These are phyloP conservation scores for Cladosporium sp. DNA, from an alignment of 2,329 filamentous ascomycete species.

Conservation along the genomic window DNA sequence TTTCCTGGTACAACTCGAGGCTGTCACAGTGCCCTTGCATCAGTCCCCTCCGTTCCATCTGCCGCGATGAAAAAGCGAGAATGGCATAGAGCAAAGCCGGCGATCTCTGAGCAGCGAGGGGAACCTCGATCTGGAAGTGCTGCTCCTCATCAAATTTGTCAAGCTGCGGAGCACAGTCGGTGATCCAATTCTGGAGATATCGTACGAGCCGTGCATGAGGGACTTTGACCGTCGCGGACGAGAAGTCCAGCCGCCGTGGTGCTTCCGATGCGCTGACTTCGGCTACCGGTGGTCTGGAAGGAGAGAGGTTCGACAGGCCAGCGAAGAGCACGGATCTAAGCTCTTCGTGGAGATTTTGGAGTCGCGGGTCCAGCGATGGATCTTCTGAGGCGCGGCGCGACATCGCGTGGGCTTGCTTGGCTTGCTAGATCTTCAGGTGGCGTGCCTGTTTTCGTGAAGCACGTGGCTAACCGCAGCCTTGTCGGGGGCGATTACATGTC, in stretches of 20 bases:
- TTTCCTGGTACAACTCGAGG: conserved; percentile 53
- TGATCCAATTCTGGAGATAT: conserved; percentile 15
- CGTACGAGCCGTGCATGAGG: conserved; percentile 9
- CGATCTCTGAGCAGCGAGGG: conserved; percentile 48
- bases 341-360: conserved; percentile 11
- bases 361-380: conserved; percentile 2
- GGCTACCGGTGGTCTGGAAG: not conserved
- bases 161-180: conserved; percentile 37
- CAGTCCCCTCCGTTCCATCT: conserved; percentile 32
- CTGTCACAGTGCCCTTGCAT: conserved; percentile 45
- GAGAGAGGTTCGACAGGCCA: conserved; percentile 10
- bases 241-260: not conserved
- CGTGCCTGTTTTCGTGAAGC: not conserved
- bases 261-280: conserved; percentile 4
- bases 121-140: conserved; percentile 53
- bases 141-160: conserved; percentile 57
- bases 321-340: conserved; percentile 11
- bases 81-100: conserved; percentile 50
- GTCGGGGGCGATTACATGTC: not conserved
- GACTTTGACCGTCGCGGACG: conserved; percentile 3
- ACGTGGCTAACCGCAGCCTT: not conserved
- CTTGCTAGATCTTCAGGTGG: not conserved
- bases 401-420: not conserved
- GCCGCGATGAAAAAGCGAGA: conserved; percentile 53
- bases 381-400: conserved; percentile 3